Evolutionary conservation across 2,329 filamentous ascomycete species (phyloP), one percentile per base, ranked within the genome.

Genomic region (Beauveria caledonica): DNA sequence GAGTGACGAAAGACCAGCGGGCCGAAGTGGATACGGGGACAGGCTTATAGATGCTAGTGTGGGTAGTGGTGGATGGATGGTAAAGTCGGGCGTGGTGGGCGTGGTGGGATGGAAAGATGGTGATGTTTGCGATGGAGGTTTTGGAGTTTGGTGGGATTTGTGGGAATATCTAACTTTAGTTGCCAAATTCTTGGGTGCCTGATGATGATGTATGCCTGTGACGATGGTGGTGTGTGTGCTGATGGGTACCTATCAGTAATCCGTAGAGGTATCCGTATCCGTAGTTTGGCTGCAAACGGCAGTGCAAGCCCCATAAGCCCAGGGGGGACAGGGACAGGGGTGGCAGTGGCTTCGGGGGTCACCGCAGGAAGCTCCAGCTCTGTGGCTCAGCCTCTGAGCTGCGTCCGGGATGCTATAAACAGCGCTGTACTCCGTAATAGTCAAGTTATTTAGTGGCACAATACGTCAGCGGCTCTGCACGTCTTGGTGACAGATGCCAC

Each of bases 101-200:
- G 25, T 7, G 46, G 13, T 19, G 33, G 36, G 55, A 58, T 50
- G 55, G 33, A 45, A 39, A 45, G 48, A 10, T 58, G 55, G 45
- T 50, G 55, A 58, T 58, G 55, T 42, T 58, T 58, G 55, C 45
- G 21, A 58, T 58, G 55, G 55, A 49, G 44, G 55, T 58, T 58
- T 58, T 49, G 42, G 45, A 33, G 42, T 51, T 51, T 23, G 36
- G 27, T 33, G 48, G 48, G 13, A 15, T 15, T 15, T 36, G 13
- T 36, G 33, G 33, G 33, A 15, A 36, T 36, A 15, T 36, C 33
- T 1, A 3, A 50, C n/a, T 29, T 29, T 50, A 8, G 33, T 36
- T 36, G 33, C 33, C 33, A 36, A 36, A 33, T 13, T 36, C 15
- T 36, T 44, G 23, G 39, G 51, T 44, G 51, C 51, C 51, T 54